Evolutionary conservation across 2,329 filamentous ascomycete species (phyloP), one percentile per base, ranked within the genome.

Genomic region (Huntiella abstrusa): DNA sequence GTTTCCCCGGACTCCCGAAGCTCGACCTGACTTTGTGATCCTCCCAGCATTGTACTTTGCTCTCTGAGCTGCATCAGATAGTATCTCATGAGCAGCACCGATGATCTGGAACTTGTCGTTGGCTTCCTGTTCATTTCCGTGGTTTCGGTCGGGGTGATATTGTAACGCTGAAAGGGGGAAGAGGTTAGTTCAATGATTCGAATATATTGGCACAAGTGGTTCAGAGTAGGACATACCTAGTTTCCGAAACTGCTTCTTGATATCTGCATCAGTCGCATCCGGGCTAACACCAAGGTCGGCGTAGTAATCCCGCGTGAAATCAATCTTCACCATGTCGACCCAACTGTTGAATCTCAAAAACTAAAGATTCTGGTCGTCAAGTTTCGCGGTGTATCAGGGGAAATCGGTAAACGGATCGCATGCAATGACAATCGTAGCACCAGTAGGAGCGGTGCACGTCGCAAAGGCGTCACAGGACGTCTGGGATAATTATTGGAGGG

Each of bases 91-190:
- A 16, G 86, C 86, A 4, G 81, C 75, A 60, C 92, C 83, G 42
- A 94, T 92, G 43, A 79, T 73, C 59, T 92, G 83, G 56, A 94
- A 94, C 56, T 83, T 82, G 32, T 80, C 69, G 53, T 83, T 83
- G 57, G 80, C 81, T 56, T 88, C 83, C 48, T 73, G 64, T 62
- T 93, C 85, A 56, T 74, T 75, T 44, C 86, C 86, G 8, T 80
- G 83, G 57, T 94, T 93, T 50, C 86, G 80, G 59, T 94, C 86
- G 5, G 86, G 86, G 57, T 94, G 86, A 56, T 82, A 92, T 60
- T 83, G 82, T 41, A 92, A 67, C 41, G 85, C 85, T 85, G 36
- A 11, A 32, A 22, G 13, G n/a, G 35, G 5, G 16, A n/a, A 4
- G 19, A 12, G 5, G 47, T 38, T 22, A 41, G 22, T 40, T 22